phyloP scores from a whole-genome alignment of 2,329 filamentous ascomycete species.

The Ceratocystis huliohia region DNA sequence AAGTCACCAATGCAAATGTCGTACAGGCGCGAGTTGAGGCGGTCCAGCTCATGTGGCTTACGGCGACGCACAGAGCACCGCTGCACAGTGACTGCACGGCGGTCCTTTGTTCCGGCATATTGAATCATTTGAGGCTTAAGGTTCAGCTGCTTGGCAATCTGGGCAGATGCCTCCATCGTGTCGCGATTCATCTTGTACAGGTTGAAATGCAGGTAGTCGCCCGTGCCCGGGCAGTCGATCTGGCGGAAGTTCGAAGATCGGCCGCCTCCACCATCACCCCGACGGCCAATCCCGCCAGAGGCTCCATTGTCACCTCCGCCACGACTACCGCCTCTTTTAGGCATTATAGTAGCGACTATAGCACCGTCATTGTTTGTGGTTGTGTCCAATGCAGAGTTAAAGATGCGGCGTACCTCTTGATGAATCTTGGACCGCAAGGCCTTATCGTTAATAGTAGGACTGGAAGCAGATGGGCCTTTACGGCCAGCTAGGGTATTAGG shows the following conservation, averaged over 20 bases:
- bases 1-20: conserved; percentile 66
- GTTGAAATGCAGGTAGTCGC: conserved; percentile 78
- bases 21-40: conserved; percentile 50
- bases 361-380: conserved; percentile 45
- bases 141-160: conserved; percentile 60
- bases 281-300: conserved; percentile 17
- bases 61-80: conserved; percentile 52
- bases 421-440: conserved; percentile 38
- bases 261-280: conserved; percentile 16
- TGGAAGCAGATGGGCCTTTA: conserved; percentile 29
- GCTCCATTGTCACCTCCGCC: conserved; percentile 18
- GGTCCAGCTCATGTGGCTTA: conserved; percentile 46
- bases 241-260: conserved; percentile 8
- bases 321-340: conserved; percentile 28
- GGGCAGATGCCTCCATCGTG: conserved; percentile 79
- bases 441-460: conserved; percentile 35
- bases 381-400: conserved; percentile 66
- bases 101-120: conserved; percentile 78
- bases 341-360: conserved; percentile 54
- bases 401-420: conserved; percentile 62
- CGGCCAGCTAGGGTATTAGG: conserved; percentile 26
- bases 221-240: conserved; percentile 30
- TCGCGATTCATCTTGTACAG: conserved; percentile 96
- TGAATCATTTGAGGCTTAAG: conserved; percentile 61
- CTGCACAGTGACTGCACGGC: conserved; percentile 75